Percentiles rank a stretch among this genome's conserved stretches.
Conservation (phyloP, 495 filamentous ascomycete genomes). For the Paragyromitra xinjiangensis region DNA sequence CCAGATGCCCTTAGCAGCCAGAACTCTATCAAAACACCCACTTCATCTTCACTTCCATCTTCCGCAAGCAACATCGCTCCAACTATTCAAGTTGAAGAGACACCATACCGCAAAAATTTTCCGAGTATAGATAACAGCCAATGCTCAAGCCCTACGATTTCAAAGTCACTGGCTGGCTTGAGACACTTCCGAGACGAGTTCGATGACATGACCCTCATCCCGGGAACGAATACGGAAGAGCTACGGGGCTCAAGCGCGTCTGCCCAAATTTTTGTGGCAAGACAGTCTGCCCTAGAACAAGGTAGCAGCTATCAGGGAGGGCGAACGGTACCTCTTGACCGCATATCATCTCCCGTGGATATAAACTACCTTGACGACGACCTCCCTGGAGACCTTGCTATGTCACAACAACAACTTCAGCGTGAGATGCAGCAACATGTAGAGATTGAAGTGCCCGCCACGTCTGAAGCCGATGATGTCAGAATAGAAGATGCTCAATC, state of each 20-base stretch:
- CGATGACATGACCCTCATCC: constrained; percentile 39
- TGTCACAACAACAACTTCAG: constrained; percentile 23
- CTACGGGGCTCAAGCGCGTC: constrained; percentile 1
- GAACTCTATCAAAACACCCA: neutral
- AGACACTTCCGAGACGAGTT: constrained; percentile 14
- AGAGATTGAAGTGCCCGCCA: constrained; percentile 33
- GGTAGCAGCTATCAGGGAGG: constrained; percentile 3
- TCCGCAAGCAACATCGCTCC: constrained; percentile 23
- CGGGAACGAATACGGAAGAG: constrained; percentile 40
- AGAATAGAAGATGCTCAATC: constrained; percentile 9
- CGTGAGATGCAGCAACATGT: constrained; percentile 18
- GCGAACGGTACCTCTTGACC: constrained; percentile 3
- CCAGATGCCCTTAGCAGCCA: constrained; percentile 3
- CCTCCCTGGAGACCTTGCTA: constrained; percentile 14
- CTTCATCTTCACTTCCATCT: constrained; percentile 8
- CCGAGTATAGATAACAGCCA: neutral
- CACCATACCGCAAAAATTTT: constrained; percentile 35
- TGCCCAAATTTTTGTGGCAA: neutral
- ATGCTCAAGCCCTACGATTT: constrained; percentile 28
- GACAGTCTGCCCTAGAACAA: neutral
- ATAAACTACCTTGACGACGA: neutral
- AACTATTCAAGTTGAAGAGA: constrained; percentile 49
- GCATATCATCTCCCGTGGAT: constrained; percentile 1
- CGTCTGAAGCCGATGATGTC: constrained; percentile 12
- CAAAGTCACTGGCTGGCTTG: constrained; percentile 11